phyloP scores from a whole-genome alignment of 805 yeast genomes.

The Lipomyces yamanashiensis region DNA sequence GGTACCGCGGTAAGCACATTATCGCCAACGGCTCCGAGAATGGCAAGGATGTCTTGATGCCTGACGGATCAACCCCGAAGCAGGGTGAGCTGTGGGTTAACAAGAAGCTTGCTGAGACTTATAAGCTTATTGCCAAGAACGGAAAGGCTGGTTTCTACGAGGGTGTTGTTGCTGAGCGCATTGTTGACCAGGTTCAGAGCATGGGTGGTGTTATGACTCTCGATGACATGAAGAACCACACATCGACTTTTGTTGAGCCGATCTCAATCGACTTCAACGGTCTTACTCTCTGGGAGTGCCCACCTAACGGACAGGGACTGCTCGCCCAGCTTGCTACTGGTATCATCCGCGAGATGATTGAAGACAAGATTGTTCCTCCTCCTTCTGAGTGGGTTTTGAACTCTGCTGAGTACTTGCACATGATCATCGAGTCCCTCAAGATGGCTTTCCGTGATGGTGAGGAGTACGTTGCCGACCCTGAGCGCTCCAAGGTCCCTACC shows the following conservation, averaged over 20 bases:
- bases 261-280: slow-evolving; percentile 58
- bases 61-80: slow-evolving; percentile 53
- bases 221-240: slow-evolving; percentile 62
- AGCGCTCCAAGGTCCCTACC: slow-evolving; percentile 46
- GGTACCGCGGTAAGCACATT: slow-evolving; percentile 55
- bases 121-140: slow-evolving; percentile 55
- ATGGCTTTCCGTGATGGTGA: slow-evolving; percentile 76
- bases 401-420: slow-evolving; percentile 70
- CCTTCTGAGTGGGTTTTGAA: slow-evolving; percentile 56
- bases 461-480: slow-evolving; percentile 69
- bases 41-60: slow-evolving; percentile 45
- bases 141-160: slow-evolving; percentile 73
- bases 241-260: slow-evolving; percentile 69
- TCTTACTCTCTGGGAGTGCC: slow-evolving; percentile 73
- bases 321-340: slow-evolving; percentile 77
- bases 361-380: slow-evolving; percentile 50
- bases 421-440: slow-evolving; percentile 72
- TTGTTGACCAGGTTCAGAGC: slow-evolving; percentile 56
- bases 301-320: slow-evolving; percentile 83
- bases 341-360: slow-evolving; percentile 60
- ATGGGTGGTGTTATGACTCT: slow-evolving; percentile 62
- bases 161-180: slow-evolving; percentile 71
- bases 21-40: slow-evolving; percentile 44
- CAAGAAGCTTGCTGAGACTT: slow-evolving; percentile 56
- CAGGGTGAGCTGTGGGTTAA: slow-evolving; percentile 65